These are phyloP conservation scores for Recurvomyces mirabilis DNA, from an alignment of 495 filamentous ascomycete genomes.

Conservation along the genomic window DNA sequence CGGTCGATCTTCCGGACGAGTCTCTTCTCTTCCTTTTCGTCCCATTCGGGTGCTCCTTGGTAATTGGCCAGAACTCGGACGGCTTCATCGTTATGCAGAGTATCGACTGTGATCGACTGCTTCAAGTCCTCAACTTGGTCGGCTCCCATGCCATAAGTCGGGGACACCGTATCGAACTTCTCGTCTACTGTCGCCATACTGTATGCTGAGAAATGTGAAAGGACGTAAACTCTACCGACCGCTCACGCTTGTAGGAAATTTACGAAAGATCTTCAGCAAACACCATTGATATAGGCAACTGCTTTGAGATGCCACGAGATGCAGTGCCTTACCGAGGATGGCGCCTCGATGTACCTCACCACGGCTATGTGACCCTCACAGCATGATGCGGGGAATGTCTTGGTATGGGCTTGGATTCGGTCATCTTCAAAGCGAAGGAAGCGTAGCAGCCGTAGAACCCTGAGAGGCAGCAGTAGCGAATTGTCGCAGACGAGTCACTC, in stretches of 20 bases:
- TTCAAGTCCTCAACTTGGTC: conserved; percentile 1
- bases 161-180: no score
- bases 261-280: background rate
- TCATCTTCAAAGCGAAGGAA: no score
- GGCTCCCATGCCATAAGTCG: no score
- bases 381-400: background rate
- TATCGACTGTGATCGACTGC: conserved; percentile 26
- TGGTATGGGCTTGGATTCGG: conserved; percentile 1
- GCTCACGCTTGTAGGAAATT: no score
- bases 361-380: background rate
- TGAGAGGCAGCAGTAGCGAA: no score
- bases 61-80: conserved; percentile 33
- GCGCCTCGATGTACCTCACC: background rate
- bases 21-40: conserved; percentile 31
- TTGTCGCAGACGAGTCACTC: no score
- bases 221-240: no score
- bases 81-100: conserved; percentile 37
- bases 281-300: background rate
- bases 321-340: conserved; percentile 1
- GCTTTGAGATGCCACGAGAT: background rate
- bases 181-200: no score
- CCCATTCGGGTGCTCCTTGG: conserved; percentile 34
- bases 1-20: conserved; percentile 35
- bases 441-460: no score
- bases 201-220: no score